Evolutionary conservation across 2,329 filamentous ascomycete genomes (phyloP), one percentile per base, ranked within the genome.

Genomic region (Fusarium sp.): DNA sequence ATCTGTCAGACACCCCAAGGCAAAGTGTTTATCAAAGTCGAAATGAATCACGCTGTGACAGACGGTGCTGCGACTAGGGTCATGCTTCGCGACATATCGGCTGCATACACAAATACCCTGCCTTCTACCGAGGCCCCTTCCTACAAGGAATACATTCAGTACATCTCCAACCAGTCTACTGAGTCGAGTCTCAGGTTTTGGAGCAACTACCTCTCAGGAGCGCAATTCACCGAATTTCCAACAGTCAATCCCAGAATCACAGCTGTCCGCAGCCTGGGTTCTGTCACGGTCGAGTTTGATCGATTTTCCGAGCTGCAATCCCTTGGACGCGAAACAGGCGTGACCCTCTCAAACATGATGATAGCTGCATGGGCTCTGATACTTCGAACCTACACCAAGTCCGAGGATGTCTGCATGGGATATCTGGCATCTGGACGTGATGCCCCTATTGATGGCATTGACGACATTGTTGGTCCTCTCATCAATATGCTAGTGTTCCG

Each of bases 401-500:
- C 81, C 0, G 80, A 82, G 2, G 86, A 88, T 56, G 82, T 89
- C 0, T 86, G 84, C 36, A 90, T 89, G n/a, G 88, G 88, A 10
- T 76, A 75, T 8, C 53, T 77, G 2, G 65, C 66, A 1, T 76
- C 75, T 1, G 75, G 75, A 14, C 75, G 75, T 4, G 75, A 77
- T 49, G 68, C 59, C 6, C 46, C 5, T 7, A 73, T 78, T 16
- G 38, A 67, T n/a, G 71, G 69, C 1, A 62, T 78, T 9, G 59
- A 69, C 6, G 65, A 69, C 0, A 73, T 76, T 10, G 46, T 78
- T 49, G 76, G 73, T 1, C 73, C 75, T 24, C 58, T 78, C 2
- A 72, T 78, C 73, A 89, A 88, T 70, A 90, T 90, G 85, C 82
- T 90, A 2, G 85, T 87, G 57, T 88, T 86, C 69, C 84, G 86